phyloP scores from a whole-genome alignment of 2,329 filamentous ascomycete species.

The Aspergillus pseudoglaucus region DNA sequence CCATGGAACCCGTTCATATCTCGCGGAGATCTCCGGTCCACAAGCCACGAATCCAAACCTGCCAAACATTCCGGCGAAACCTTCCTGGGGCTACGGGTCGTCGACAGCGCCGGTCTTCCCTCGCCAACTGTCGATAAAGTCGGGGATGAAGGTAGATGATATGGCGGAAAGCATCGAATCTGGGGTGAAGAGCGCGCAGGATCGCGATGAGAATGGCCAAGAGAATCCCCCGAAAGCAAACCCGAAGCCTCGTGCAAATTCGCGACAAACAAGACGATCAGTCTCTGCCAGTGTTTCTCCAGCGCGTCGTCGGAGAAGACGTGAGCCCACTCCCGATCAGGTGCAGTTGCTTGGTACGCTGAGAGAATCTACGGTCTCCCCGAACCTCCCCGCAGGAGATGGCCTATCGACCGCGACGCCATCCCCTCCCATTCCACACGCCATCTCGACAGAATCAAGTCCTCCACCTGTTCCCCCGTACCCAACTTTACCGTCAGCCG shows the following conservation, averaged over 20 bases:
- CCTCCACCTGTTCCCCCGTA: slow-evolving; percentile 19
- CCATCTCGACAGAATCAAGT: slow-evolving; percentile 27
- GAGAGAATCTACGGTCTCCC: slow-evolving; percentile 19
- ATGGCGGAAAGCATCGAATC: slow-evolving; percentile 30
- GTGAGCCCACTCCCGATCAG: slow-evolving; percentile 31
- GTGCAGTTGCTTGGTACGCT: slow-evolving; percentile 24
- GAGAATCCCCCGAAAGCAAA: slow-evolving; percentile 13
- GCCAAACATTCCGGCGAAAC: slow-evolving; percentile 32
- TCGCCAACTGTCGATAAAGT: slow-evolving; percentile 24
- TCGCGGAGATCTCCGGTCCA: slow-evolving; percentile 14
- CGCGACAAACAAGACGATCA: slow-evolving; percentile 8
- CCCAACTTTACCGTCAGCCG: slow-evolving; percentile 11
- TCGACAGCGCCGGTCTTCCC: slow-evolving; percentile 30
- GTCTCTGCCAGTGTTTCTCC: slow-evolving; percentile 11
- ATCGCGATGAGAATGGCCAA: slow-evolving; percentile 14
- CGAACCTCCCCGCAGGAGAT: slow-evolving; percentile 5
- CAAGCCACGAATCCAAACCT: slow-evolving; percentile 19
- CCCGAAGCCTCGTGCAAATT: slow-evolving; percentile 8
- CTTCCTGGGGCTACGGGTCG: slow-evolving; percentile 37
- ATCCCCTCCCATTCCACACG: slow-evolving; percentile 27
- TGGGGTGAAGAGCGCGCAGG: slow-evolving; percentile 18
- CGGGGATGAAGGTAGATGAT: slow-evolving; percentile 22
- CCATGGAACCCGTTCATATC: slow-evolving; percentile 6
- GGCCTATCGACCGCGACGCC: slow-evolving; percentile 26
- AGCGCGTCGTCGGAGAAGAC: slow-evolving; percentile 14